These are phyloP conservation scores for Penicillium crustosum DNA, from an alignment of 2,329 filamentous ascomycete genomes.

Conservation along the genomic window DNA sequence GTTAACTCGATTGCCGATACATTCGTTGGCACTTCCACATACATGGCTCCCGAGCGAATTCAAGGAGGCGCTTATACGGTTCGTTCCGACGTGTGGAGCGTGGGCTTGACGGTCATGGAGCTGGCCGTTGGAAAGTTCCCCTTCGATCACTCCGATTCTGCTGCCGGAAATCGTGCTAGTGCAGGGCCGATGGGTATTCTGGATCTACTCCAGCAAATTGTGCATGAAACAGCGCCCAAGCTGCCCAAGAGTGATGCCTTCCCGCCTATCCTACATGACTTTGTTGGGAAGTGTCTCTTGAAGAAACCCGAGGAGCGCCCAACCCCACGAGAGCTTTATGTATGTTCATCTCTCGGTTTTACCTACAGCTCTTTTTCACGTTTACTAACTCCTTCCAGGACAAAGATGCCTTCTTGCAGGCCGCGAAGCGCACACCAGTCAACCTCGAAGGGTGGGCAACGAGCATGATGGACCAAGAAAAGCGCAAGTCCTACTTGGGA, in stretches of 20 bases:
- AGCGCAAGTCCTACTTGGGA: constrained; percentile 89
- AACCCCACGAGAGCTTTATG: constrained; percentile 89
- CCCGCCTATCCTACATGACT: constrained; percentile 89
- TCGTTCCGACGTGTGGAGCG: constrained; percentile 98
- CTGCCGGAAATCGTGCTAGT: constrained; percentile 65
- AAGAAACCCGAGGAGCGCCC: constrained; percentile 87
- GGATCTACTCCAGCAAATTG: constrained; percentile 94
- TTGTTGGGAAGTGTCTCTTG: constrained; percentile 92
- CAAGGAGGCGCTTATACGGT: constrained; percentile 96
- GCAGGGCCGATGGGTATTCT: constrained; percentile 86
- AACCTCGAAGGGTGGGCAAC: constrained; percentile 92
- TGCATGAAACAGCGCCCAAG: constrained; percentile 89
- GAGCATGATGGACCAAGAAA: constrained; percentile 89
- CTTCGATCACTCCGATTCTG: constrained; percentile 79
- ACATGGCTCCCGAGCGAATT: constrained; percentile 98
- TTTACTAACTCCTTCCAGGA: constrained; percentile 57
- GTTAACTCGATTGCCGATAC: constrained; percentile 98
- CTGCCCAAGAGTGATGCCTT: constrained; percentile 97
- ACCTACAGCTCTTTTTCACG: not conserved
- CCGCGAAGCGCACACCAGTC: constrained; percentile 93
- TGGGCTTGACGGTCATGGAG: constrained; percentile 93
- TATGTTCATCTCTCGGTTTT: constrained; percentile 49
- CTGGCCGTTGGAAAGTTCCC: constrained; percentile 96
- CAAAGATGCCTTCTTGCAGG: constrained; percentile 89
- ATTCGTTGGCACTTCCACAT: constrained; percentile 96